Evolutionary conservation across 2,329 filamentous ascomycete species (phyloP).

Genomic region (Proliferodiscus dingleyae): DNA sequence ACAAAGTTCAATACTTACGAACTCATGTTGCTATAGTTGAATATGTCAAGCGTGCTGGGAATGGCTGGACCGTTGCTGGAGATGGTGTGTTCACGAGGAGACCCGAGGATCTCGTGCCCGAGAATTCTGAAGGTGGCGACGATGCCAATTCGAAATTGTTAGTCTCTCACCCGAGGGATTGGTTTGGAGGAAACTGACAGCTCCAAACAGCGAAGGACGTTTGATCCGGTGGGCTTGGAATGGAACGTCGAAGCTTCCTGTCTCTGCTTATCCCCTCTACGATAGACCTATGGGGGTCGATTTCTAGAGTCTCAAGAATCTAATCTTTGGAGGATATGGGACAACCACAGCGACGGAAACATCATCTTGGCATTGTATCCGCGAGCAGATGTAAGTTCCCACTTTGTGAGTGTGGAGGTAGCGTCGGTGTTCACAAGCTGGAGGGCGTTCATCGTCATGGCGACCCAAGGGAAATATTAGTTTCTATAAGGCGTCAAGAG

Average conservation of each 20-base stretch:
- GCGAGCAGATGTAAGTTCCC: too few species aligned
- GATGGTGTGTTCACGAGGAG: slow-evolving; percentile 42
- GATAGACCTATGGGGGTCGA: slow-evolving; percentile 2
- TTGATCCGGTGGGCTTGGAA: slow-evolving; percentile 28
- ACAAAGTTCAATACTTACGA: slow-evolving; percentile 1
- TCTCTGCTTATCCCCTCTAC: slow-evolving; percentile 23
- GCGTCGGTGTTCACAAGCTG: too few species aligned
- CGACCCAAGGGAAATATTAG: too few species aligned
- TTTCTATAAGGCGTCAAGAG: too few species aligned
- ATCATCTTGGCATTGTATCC: too few species aligned
- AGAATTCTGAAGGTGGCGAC: slow-evolving; percentile 9
- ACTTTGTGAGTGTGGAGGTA: too few species aligned
- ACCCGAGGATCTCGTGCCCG: slow-evolving; percentile 3
- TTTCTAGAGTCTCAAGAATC: neutral
- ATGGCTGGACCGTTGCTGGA: slow-evolving; percentile 40
- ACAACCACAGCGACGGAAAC: too few species aligned
- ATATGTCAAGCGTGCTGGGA: slow-evolving; percentile 34
- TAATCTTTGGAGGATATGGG: too few species aligned
- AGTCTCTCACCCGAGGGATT: slow-evolving; percentile 14
- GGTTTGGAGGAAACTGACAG: slow-evolving; percentile 11
- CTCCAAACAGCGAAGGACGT: slow-evolving; percentile 16
- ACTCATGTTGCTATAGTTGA: slow-evolving; percentile 26
- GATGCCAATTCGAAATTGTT: slow-evolving; percentile 22
- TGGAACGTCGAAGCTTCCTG: slow-evolving; percentile 23
- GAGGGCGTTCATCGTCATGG: too few species aligned